Conservation (phyloP, 2,329 filamentous ascomycete genomes). For the Blastomyces silverae region DNA sequence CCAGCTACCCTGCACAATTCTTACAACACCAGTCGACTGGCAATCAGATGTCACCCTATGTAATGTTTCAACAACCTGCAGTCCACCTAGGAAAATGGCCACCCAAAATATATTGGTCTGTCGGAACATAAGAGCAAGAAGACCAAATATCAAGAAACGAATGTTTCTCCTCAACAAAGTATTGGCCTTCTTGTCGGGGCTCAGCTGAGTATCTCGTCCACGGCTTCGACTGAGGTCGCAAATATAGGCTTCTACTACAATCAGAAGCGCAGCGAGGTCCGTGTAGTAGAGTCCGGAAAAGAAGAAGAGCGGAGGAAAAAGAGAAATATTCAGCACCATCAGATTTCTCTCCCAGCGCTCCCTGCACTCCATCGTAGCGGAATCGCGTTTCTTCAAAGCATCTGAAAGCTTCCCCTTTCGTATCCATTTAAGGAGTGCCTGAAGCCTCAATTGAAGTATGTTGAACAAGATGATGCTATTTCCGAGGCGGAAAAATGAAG, state of each 20-base stretch:
- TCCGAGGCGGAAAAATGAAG: conserved; percentile 33
- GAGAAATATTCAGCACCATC: conserved; percentile 64
- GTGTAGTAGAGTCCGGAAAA: conserved; percentile 96
- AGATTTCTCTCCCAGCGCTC: conserved; percentile 20
- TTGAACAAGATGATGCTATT: conserved; percentile 35
- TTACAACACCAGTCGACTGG: conserved; percentile 28
- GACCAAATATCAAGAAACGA: conserved; percentile 51
- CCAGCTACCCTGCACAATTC: conserved; percentile 28
- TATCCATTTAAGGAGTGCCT: conserved; percentile 47
- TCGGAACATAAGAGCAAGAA: conserved; percentile 65
- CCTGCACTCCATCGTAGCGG: conserved; percentile 21
- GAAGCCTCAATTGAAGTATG: conserved; percentile 46
- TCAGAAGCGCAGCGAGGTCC: conserved; percentile 72
- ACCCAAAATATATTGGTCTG: conserved; percentile 99
- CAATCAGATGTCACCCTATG: conserved; percentile 28
- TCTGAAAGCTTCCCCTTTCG: conserved; percentile 25
- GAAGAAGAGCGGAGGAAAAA: conserved; percentile 91
- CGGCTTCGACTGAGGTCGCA: conserved; percentile 38
- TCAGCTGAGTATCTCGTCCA: conserved; percentile 10
- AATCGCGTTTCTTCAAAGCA: not conserved
- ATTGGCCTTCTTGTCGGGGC: conserved; percentile 15
- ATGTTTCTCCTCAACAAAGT: conserved; percentile 25
- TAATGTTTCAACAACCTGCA: conserved; percentile 38
- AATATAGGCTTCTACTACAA: conserved; percentile 64
- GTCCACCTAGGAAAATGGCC: conserved; percentile 45